Conservation (phyloP, 2,329 filamentous ascomycete genomes). For the Elsinoe necatrix region DNA sequence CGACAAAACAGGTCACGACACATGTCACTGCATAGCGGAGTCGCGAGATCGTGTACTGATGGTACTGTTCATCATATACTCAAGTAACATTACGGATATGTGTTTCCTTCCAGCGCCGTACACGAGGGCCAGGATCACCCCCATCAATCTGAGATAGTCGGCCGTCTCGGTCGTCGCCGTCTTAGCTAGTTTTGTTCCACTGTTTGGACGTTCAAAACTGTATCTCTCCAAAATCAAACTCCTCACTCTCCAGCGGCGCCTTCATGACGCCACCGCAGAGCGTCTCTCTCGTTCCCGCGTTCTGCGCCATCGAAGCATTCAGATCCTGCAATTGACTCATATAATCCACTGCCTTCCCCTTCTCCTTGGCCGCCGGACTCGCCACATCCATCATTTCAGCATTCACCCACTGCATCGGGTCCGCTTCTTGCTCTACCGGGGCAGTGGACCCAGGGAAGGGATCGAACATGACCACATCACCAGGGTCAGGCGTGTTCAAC, state of each 20-base stretch:
- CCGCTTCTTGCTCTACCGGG: not conserved
- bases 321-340: not conserved
- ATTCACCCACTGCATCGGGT: conserved; percentile 13
- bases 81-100: not conserved
- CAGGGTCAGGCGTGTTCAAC: not conserved
- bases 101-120: not conserved
- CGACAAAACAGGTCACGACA: not conserved
- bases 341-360: not conserved
- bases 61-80: not conserved
- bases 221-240: conserved; percentile 12
- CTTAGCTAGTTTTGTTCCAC: not conserved
- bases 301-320: not conserved
- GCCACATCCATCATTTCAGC: conserved; percentile 1
- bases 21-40: not conserved
- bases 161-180: not conserved
- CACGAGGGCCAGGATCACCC: not conserved
- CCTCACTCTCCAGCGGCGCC: not conserved
- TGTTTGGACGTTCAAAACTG: not conserved
- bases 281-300: not conserved
- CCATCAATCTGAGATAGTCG: not conserved
- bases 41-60: not conserved
- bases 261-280: not conserved
- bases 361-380: not conserved
- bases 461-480: conserved; percentile 3
- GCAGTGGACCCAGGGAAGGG: not conserved